Conservation (phyloP, 345 rosid genomes). For the Dovyalis caffra region DNA sequence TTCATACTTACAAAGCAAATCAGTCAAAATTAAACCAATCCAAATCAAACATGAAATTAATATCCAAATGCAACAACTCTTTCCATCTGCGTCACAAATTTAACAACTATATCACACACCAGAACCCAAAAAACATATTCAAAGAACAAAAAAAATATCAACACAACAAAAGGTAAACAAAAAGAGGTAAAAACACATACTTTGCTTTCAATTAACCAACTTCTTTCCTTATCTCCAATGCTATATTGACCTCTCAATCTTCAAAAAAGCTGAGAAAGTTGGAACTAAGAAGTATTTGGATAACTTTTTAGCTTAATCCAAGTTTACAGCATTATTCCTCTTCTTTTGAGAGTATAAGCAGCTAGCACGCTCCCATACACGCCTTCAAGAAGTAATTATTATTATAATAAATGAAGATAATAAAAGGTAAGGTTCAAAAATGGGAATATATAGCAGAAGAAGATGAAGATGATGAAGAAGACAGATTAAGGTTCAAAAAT, state of each 20-base stretch:
- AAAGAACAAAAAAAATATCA: not conserved
- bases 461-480: not conserved
- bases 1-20: not conserved
- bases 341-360: slow-evolving; percentile 15
- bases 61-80: not conserved
- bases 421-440: not conserved
- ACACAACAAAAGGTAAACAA: not conserved
- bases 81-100: not conserved
- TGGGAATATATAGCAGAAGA: not conserved
- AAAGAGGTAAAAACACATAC: not conserved
- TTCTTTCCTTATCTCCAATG: not conserved
- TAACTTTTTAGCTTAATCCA: slow-evolving; percentile 29
- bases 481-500: not conserved
- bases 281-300: slow-evolving; percentile 30
- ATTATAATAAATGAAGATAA: not conserved
- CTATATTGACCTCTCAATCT: not conserved
- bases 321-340: slow-evolving; percentile 24
- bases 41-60: not conserved
- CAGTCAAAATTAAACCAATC: not conserved
- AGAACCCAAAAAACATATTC: not conserved
- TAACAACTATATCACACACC: not conserved
- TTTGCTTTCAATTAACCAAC: not conserved
- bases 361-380: slow-evolving; percentile 20
- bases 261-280: not conserved
- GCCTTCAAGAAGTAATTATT: slow-evolving; percentile 1